Evolutionary conservation across 2,329 filamentous ascomycete species (phyloP).

Genomic region (Colletotrichum sp.): DNA sequence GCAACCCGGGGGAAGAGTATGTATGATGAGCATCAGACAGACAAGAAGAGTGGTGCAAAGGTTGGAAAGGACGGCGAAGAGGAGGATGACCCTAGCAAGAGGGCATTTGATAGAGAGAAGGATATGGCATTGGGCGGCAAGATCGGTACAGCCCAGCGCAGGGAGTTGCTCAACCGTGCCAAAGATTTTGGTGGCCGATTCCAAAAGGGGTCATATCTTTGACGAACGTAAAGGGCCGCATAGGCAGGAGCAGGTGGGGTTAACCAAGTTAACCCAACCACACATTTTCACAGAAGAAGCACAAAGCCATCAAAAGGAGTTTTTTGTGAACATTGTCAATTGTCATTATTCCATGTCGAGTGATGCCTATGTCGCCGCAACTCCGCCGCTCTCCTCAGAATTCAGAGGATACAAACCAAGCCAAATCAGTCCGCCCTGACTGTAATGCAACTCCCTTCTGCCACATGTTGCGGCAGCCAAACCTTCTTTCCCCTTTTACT

Average conservation of each 20-base stretch:
- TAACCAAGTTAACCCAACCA: background rate
- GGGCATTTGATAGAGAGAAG: constrained; percentile 90
- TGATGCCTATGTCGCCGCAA: constrained; percentile 22
- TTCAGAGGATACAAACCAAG: constrained; percentile 22
- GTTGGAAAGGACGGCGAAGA: constrained; percentile 57
- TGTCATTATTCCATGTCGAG: constrained; percentile 21
- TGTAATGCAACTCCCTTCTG: background rate
- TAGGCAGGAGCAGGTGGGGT: background rate
- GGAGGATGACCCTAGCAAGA: constrained; percentile 89
- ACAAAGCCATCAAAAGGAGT: constrained; percentile 42
- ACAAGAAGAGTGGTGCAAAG: constrained; percentile 30
- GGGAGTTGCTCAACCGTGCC: constrained; percentile 79
- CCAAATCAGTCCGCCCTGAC: constrained; percentile 8
- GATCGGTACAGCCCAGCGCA: constrained; percentile 75
- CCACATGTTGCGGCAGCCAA: background rate
- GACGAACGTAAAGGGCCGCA: constrained; percentile 10
- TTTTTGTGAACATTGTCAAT: constrained; percentile 12
- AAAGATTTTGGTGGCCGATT: constrained; percentile 85
- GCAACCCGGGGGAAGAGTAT: constrained; percentile 62
- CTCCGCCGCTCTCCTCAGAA: constrained; percentile 22
- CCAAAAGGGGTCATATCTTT: constrained; percentile 73
- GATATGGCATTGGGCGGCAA: constrained; percentile 82
- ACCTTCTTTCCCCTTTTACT: background rate
- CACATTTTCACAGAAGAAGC: background rate
- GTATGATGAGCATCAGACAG: constrained; percentile 61